Evolutionary conservation across 169 alveolate genomes (phyloP), one percentile per base, ranked within the genome.

Genomic region (Eimeria praecox): DNA sequence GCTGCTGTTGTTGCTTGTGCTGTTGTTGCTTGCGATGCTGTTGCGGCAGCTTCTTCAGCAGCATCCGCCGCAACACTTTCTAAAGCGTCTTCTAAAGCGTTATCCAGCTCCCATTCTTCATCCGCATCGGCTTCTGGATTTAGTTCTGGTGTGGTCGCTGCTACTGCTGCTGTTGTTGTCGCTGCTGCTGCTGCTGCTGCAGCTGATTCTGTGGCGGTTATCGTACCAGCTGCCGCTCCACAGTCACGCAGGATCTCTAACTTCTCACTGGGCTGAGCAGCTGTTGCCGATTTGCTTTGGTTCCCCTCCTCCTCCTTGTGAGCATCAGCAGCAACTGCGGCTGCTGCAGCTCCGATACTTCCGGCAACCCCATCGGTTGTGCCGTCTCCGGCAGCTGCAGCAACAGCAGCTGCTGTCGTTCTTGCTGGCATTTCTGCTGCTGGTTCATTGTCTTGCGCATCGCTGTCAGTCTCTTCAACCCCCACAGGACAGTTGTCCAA

Each of bases 1-100:
- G 46, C 54, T 40, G 69, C 77, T 0, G 30, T n/a, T n/a, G 69
- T 69, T n/a, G 75, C 38, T 64, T 0, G 40, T 59, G 69, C 9
- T 33, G 82, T 71, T n/a, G 33, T 73, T n/a, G 46, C 73, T 40
- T 33, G 42, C n/a, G 89, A 38, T 49, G 46, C 91, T 30, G 91
- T 44, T 33, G 46, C 91, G n/a, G 77, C 56, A 14, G 71, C 91
- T 10, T 49, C 75, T 18, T 6, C 91, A 18, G 75, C 91, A n/a
- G 91, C 91, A 54, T 83, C 91, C 46, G 91, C 91, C 3, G 49
- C 91, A 35, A 49, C 91, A 54, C 91, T 54, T 22, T 83, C 75
- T 30, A 83, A 33, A 54, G 91, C 91, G 24, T 83, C 91, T 54
- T 83, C 91, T 14, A 83, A 40, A 2, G 91, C 91, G 40, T 52